Base-by-base conservation (phyloP, 2,329 filamentous ascomycete species). In the Phaeoacremonium minimum region DNA sequence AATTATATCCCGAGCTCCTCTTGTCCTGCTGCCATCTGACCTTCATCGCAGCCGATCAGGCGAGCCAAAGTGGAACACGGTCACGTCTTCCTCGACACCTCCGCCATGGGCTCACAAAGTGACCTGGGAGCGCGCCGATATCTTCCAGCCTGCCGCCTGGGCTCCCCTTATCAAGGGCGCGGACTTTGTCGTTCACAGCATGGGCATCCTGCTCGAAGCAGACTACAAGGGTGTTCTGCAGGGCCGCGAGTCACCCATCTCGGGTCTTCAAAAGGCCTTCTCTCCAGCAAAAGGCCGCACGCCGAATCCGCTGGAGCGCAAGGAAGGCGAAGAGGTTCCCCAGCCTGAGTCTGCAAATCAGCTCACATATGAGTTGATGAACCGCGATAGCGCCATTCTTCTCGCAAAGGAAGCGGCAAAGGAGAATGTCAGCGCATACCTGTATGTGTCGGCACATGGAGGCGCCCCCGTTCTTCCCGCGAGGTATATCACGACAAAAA, bases 301-400 rank as follows among this genome's bases (percentile, higher is more conserved):
- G 36, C 73, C 67, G 37, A 86, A 94, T 57, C 87, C 87, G 3
- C 68, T 94, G 14, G 74, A 83, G 42, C 71, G 75, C 36, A 66
- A 68, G 35, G 60, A 70, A 29, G 77, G 73, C 33, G 75, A 77
- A 43, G 71, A 76, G 42, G 72, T 90, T 47, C 71, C 74, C 47
- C 75, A 82, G 1, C 71, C 80, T 35, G 81, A 86, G 58, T 75
- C 69, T 31, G 80, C 81, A 48, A 81, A 82, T 17, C 85, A 93
- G 63, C 71, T 95, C 51, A 96, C 91, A 14, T 98, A 98, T 67
- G 93, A 97, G 67, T 73, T 89, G 42, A 96, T 98, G 88, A 98
- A 98, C 66, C 78, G 93, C 39, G 91, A 97, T 64, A 79, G 71
- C 66, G 91, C 91, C 32, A 79, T 97, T 43, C 76, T 83, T 37